Conservation (phyloP, 768 basidiomycete species). For the Auriscalpium orientale region DNA sequence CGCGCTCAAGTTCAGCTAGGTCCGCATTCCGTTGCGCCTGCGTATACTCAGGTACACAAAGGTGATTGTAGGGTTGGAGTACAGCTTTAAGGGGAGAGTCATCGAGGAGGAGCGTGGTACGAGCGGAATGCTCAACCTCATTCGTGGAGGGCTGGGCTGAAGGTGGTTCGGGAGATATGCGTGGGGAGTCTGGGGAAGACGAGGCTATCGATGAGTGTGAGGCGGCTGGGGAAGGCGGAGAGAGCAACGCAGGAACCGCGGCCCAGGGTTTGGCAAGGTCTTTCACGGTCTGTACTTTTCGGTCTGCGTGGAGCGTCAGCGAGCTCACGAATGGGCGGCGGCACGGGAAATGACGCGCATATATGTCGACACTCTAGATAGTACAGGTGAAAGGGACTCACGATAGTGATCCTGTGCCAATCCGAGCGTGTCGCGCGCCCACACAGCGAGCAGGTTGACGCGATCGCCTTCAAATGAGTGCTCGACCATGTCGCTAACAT, state of each 20-base stretch:
- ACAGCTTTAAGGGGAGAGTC: conserved; percentile 48
- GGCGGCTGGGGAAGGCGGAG: conserved; percentile 4
- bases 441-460: conserved; percentile 49
- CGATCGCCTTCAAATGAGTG: conserved; percentile 42
- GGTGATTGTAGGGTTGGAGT: conserved; percentile 76
- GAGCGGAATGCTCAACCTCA: conserved; percentile 29
- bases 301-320: conserved; percentile 8
- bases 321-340: conserved; percentile 9
- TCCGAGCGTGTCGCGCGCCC: conserved; percentile 77
- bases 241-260: conserved; percentile 20
- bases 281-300: conserved; percentile 56
- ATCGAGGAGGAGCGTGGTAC: conserved; percentile 43
- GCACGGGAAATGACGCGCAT: conserved; percentile 3
- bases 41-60: conserved; percentile 68
- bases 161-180: not conserved
- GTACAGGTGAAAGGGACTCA: conserved; percentile 34
- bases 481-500: conserved; percentile 67
- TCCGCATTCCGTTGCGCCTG: conserved; percentile 34
- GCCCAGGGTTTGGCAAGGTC: conserved; percentile 66
- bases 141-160: not conserved
- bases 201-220: conserved; percentile 9
- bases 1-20: conserved; percentile 21
- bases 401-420: conserved; percentile 54
- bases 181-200: not conserved
- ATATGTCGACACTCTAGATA: not conserved